Base-by-base conservation (phyloP, 2,329 filamentous ascomycete species). In the Phialocephala subalpina region DNA sequence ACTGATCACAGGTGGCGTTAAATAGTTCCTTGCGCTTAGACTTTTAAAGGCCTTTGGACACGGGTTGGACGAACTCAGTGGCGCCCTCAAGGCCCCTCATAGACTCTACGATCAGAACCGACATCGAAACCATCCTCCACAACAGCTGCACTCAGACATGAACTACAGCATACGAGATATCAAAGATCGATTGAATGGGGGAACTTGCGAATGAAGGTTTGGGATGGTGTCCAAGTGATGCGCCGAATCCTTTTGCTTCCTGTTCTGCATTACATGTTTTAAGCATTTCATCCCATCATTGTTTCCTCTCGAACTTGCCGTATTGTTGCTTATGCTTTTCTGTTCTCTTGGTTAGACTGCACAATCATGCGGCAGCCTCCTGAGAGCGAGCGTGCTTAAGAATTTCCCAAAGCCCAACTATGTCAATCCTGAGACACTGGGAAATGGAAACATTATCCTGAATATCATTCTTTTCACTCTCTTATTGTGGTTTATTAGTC, bases 321-420 rank as follows among this genome's bases (percentile, higher is more conserved):
- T 33, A 16, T 49, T 18, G 12, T 14, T 57, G 14, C 20, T 49
- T 29, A 33, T 9, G 18, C 25, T 29, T 33, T 53, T 12, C 18
- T 53, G 12, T 53, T n/a, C 47, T 38, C 36, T 35, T 52, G 35
- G 45, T 29, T 9, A 33, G 14, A 59, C 56, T 25, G 53, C 38
- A 42, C 45, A 18, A 62, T 36, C 22, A 73, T 74, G 71, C 71
- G 72, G 38, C 42, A 56, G 52, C 73, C 73, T 40, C 69, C 73
- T 3, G 27, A 40, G 14, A 60, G 40, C 36, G 14, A 60, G 40
- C 36, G 65, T 72, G 8, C 20, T 73, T 16, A 52, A 56, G 14
- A 53, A 70, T 12, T 74, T 72, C 71, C 83, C 83, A 8, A 71
- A 58, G 29, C 80, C 83, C 18, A 85, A 86, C 69, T 81, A 81